phyloP scores from a whole-genome alignment of 2,329 filamentous ascomycete species.

The Sporothrix brasiliensis region DNA sequence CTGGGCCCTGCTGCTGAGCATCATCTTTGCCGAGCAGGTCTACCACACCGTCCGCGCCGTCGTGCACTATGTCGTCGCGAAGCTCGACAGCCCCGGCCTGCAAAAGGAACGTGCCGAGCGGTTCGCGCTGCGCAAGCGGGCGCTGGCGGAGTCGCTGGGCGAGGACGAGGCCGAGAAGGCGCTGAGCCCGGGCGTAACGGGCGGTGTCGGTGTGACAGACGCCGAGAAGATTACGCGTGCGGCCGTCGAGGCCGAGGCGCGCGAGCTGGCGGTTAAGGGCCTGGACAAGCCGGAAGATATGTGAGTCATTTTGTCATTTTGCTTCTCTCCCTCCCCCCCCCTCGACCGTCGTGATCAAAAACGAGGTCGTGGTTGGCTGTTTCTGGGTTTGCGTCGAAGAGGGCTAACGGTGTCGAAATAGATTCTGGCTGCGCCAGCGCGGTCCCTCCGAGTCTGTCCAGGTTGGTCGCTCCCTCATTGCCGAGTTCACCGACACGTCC shows the following conservation, averaged over 20 bases:
- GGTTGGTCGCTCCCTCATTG: conserved; percentile 59
- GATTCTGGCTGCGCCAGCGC: conserved; percentile 65
- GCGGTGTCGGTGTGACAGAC: not conserved
- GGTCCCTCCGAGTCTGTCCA: conserved; percentile 61
- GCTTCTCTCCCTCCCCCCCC: too few species aligned
- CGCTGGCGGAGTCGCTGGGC: conserved; percentile 73
- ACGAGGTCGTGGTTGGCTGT: not conserved
- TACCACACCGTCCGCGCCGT: conserved; percentile 77
- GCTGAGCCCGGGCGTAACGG: conserved; percentile 41
- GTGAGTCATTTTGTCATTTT: conserved; percentile 45
- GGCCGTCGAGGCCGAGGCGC: conserved; percentile 66
- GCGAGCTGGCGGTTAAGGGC: conserved; percentile 53
- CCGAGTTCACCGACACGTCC: conserved; percentile 41
- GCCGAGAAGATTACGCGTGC: conserved; percentile 58
- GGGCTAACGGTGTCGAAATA: conserved; percentile 37
- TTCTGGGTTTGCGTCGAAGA: too few species aligned
- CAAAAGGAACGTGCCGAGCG: conserved; percentile 83
- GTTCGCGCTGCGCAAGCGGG: conserved; percentile 76
- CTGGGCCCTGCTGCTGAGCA: conserved; percentile 78
- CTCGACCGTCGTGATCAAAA: not conserved
- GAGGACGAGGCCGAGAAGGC: conserved; percentile 56
- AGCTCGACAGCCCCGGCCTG: conserved; percentile 81
- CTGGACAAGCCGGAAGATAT: conserved; percentile 56
- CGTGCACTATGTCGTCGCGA: conserved; percentile 72
- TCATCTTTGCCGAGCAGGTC: conserved; percentile 85